Base-by-base conservation (phyloP, 106 monocot species). In the Narthecium ossifragum region DNA sequence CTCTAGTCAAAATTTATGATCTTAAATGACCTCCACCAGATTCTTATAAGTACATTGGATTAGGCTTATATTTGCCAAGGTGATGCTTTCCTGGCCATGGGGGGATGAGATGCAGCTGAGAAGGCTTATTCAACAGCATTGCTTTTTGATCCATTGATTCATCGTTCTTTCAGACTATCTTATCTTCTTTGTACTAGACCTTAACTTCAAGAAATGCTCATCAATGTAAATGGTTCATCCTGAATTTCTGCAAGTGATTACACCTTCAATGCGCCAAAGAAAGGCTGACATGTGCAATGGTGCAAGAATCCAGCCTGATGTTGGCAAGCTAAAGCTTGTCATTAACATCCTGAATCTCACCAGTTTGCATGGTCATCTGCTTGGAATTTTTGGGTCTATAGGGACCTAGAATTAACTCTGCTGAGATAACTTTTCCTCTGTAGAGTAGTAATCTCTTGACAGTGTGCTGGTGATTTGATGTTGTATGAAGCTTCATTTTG, bases 61-160 rank as follows among this genome's bases (percentile, higher is more conserved):
- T 29, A 86, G 85, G 86, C 82, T 62, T 82, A 82, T 56, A 59
- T 87, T 34, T 87, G 63, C 18, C 75, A 82, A 75, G 86, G 82
- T 31, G 86, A 87, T 67, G 78, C 69, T 53, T 73, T 61, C 31
- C 47, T 79, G 46, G 82, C 69, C 13, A 82, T 73, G 86, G 78
- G 62, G 61, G 68, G 78, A 31, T 82, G 57, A 40, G 36, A 43
- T 66, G 60, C 75, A 37, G 81, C 86, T 26, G 82, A 82, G 54
- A 55, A 61, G 45, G 82, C 82, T 25, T 87, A 78, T 70, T 66
- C 75, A 47, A 78, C 56, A 62, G 86, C 86, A 33, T 72, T 87
- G 67, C 39, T 69, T 1, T 50, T 78, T 51, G 82, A 87, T 72
- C 82, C 86, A 51, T 87, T 75, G 5, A 64, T 82, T 66, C 75